Evolutionary conservation across 768 basidiomycete genomes (phyloP), one percentile per base, ranked within the genome.

Genomic region (Rhodotorula taiwanensis): DNA sequence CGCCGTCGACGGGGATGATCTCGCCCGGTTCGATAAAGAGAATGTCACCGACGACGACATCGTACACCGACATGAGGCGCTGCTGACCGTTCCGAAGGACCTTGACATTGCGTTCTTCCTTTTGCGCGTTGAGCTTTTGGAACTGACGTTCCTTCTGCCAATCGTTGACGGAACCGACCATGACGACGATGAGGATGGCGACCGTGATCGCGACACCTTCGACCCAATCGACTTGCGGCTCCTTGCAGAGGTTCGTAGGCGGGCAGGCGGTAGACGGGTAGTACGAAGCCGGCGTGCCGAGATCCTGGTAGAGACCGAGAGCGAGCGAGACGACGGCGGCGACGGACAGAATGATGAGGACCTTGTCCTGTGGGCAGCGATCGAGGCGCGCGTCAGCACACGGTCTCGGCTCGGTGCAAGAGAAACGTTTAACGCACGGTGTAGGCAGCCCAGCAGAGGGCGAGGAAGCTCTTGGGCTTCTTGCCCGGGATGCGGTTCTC

Each of bases 111-210:
- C 63, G 50, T 39, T 55, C 58, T 27, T 58, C 58, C 58, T 58
- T 58, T 25, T 60, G 52, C 70, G 87, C 88, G 73, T 97, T 98
- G 45, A 99, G 82, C 25, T 79, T 80, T 72, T 86, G 84, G 79
- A 99, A 99, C 77, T 98, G 95, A 3, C 85, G 85, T 76, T 99
- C 95, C 76, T 98, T 98, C 76, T 97, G 92, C 87, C 89, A 99
- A 76, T 99, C 95, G 72, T 97, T 98, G 48, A 97, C 70, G 18
- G 92, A 91, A 34, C 94, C 94, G 60, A 99, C 94, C 47, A 90
- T 71, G 60, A 78, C 80, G 75, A 82, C 79, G 64, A 81, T 79
- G 52, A 77, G 56, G 66, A 81, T 79, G 33, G 80, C 81, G 64
- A 79, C 73, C 47, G 79, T 75, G 73, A 82, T 81, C 54, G 79